phyloP scores from a whole-genome alignment of 495 filamentous ascomycete genomes.

The Tuber umbilicatum region DNA sequence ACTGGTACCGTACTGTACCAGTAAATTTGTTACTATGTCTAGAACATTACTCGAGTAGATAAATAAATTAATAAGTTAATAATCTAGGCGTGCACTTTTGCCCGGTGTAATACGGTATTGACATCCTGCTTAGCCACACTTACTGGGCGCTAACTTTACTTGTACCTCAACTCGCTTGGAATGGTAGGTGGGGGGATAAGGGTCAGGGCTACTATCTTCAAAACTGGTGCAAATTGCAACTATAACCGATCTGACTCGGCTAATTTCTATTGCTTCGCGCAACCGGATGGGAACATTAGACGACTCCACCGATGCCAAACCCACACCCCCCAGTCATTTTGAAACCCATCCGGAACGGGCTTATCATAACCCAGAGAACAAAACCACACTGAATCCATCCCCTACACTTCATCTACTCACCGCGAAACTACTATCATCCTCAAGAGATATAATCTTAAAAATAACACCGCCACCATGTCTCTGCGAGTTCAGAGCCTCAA shows the following conservation, averaged over 20 bases:
- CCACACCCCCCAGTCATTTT: neutral
- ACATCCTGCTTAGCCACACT: no score
- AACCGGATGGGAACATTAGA: neutral
- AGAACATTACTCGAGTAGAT: no score
- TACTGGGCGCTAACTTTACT: no score
- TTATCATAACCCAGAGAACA: neutral
- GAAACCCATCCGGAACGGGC: neutral
- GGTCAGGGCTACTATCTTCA: no score
- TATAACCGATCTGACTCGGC: neutral
- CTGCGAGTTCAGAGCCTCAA: conserved; percentile 62
- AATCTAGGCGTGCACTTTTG: no score
- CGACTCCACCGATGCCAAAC: neutral
- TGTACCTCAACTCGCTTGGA: no score
- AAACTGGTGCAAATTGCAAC: neutral
- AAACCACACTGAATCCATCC: neutral
- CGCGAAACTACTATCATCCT: neutral
- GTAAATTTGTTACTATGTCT: no score
- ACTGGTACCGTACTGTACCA: no score
- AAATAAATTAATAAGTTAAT: no score
- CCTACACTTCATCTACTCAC: neutral
- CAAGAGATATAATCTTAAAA: neutral
- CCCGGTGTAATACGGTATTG: no score
- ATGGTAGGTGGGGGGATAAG: no score
- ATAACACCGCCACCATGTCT: conserved; percentile 50
- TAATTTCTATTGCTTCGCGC: neutral